Evolutionary conservation across 2,329 filamentous ascomycete genomes (phyloP).

Genomic region (Albophoma yamanashiensis): DNA sequence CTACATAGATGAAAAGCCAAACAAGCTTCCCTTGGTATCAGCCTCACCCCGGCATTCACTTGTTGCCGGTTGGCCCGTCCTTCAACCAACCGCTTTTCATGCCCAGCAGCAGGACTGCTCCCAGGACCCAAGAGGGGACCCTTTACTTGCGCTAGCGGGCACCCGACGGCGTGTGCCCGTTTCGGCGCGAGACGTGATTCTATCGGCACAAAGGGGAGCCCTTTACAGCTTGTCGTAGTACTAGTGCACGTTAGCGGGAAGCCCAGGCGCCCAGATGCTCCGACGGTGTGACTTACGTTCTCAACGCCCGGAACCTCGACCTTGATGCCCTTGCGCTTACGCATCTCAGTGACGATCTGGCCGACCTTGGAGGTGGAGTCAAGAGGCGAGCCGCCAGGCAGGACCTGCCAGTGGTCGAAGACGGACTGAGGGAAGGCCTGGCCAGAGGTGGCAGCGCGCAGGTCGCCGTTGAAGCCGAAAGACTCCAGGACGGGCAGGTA

Average conservation of each 20-base stretch:
- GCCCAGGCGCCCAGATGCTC: background rate
- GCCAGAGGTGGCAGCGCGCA: slow-evolving; percentile 84
- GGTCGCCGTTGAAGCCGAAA: slow-evolving; percentile 97
- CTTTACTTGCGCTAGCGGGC: slow-evolving; percentile 22
- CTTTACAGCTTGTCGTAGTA: slow-evolving; percentile 99
- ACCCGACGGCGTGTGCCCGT: slow-evolving; percentile 30
- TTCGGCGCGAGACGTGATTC: slow-evolving; percentile 33
- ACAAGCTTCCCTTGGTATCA: slow-evolving; percentile 25
- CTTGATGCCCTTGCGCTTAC: slow-evolving; percentile 99
- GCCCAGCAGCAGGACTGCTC: slow-evolving; percentile 5
- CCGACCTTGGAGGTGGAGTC: slow-evolving; percentile 76
- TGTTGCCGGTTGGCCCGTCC: slow-evolving; percentile 14
- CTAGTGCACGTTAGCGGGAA: slow-evolving; percentile 31
- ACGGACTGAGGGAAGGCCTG: slow-evolving; percentile 99
- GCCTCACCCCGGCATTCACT: slow-evolving; percentile 24
- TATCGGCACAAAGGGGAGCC: slow-evolving; percentile 31
- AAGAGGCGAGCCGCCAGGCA: slow-evolving; percentile 86
- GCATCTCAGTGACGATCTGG: slow-evolving; percentile 75
- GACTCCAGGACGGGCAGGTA: slow-evolving; percentile 96
- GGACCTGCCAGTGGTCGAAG: slow-evolving; percentile 97
- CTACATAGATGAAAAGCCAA: slow-evolving; percentile 30
- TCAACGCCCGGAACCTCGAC: slow-evolving; percentile 82
- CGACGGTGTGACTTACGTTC: slow-evolving; percentile 61
- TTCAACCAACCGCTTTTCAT: slow-evolving; percentile 12
- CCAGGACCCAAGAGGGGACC: slow-evolving; percentile 15